Evolutionary conservation across 257 asterid species (phyloP).

Genomic region (Lithospermum erythrorhizon): DNA sequence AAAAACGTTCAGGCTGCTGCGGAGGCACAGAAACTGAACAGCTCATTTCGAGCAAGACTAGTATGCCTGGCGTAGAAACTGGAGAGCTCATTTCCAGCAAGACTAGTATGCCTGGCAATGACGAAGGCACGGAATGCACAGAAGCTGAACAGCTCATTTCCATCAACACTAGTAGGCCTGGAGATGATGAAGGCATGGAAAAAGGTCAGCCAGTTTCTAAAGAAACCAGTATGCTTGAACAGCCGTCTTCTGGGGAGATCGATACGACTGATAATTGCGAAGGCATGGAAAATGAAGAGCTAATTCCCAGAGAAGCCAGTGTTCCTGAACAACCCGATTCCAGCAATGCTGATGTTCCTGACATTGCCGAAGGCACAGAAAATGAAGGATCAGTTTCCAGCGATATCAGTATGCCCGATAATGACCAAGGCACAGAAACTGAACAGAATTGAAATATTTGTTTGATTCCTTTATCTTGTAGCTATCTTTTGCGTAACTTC

Average conservation of each 20-base stretch:
- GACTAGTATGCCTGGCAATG: too few relatives aligned
- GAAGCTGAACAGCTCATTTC: slow-evolving; percentile 16
- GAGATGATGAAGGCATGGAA: not conserved
- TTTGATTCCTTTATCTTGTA: not conserved
- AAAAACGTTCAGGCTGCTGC: slow-evolving; percentile 11
- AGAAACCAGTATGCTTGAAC: not conserved
- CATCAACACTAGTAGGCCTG: not conserved
- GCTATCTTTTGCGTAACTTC: not conserved
- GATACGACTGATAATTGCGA: not conserved
- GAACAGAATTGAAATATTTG: not conserved
- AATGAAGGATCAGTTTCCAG: not conserved
- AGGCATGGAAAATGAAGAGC: not conserved
- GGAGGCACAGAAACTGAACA: slow-evolving; percentile 19
- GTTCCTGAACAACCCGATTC: not conserved
- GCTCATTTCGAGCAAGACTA: not conserved
- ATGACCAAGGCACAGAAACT: not conserved
- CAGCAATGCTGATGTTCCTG: not conserved
- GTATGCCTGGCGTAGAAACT: not conserved
- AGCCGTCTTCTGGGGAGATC: not conserved
- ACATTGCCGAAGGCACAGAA: not conserved
- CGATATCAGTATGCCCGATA: too few relatives aligned
- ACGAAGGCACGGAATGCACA: too few relatives aligned
- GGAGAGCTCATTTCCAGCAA: too few relatives aligned
- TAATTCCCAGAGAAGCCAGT: too few relatives aligned
- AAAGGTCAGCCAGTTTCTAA: not conserved